These are phyloP conservation scores for Auricularia heimuer DNA, from an alignment of 768 basidiomycete genomes.

Conservation along the genomic window DNA sequence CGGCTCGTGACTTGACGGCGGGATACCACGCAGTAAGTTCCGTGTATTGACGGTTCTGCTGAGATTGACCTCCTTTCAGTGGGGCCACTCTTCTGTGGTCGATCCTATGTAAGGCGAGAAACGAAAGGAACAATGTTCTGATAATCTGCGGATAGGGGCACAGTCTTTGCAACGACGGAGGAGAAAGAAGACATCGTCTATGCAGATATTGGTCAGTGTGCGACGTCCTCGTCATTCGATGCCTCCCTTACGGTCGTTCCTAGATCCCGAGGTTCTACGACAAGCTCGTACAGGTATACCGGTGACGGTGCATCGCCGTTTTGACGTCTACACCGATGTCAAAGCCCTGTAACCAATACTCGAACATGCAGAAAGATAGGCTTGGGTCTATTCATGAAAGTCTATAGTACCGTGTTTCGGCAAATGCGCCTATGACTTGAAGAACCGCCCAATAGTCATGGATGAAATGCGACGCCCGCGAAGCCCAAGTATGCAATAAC, in stretches of 20 bases:
- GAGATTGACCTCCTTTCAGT: constrained; percentile 32
- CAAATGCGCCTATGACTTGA: too few species aligned
- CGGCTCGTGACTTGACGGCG: constrained; percentile 74
- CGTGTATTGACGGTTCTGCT: neutral
- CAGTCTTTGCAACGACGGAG: constrained; percentile 59
- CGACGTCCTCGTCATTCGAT: neutral
- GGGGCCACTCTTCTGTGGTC: constrained; percentile 87
- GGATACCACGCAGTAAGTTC: constrained; percentile 75
- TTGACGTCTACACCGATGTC: constrained; percentile 85
- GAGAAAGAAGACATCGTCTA: constrained; percentile 74
- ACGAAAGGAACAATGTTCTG: neutral
- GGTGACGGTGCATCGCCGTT: constrained; percentile 83
- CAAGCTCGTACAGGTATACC: constrained; percentile 77
- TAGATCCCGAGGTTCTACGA: constrained; percentile 52
- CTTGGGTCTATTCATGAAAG: neutral
- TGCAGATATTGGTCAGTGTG: constrained; percentile 64
- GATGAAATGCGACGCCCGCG: too few species aligned
- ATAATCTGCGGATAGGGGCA: constrained; percentile 43
- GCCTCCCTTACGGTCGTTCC: constrained; percentile 13
- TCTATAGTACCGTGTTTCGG: neutral
- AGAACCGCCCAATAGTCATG: too few species aligned
- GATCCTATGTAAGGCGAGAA: constrained; percentile 61
- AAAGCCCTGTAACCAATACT: constrained; percentile 9
- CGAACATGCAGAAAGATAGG: neutral
- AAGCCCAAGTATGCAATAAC: too few species aligned